Evolutionary conservation across 139 green algal genomes (phyloP).

Genomic region (Closterium sp.): DNA sequence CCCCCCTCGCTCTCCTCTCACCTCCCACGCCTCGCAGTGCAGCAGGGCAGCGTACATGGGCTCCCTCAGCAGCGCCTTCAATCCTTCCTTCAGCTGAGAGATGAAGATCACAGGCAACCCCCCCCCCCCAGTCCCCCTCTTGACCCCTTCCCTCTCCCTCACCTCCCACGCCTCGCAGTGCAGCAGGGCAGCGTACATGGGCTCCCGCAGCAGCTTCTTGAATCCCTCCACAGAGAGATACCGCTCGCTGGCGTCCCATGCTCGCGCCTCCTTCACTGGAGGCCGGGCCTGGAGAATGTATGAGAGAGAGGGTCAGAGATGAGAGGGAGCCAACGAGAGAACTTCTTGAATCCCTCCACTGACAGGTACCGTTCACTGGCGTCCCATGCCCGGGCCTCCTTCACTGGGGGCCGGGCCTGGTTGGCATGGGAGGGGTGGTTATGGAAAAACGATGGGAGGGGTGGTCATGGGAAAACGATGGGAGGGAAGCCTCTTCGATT

Average conservation of each 20-base stretch:
- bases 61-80: neutral
- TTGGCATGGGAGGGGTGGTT: too few relatives aligned
- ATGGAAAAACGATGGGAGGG: too few relatives aligned
- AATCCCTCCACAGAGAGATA: neutral
- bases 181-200: neutral
- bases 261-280: neutral
- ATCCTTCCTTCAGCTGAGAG: neutral
- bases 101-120: too few relatives aligned
- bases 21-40: too few relatives aligned
- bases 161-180: neutral
- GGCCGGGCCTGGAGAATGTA: conserved; percentile 9
- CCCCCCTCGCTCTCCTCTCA: too few relatives aligned
- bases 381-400: neutral
- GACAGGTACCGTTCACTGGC: neutral
- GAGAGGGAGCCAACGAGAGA: too few relatives aligned
- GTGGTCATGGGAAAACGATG: too few relatives aligned
- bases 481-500: too few relatives aligned
- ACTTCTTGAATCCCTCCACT: too few relatives aligned
- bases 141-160: neutral
- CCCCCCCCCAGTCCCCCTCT: too few relatives aligned
- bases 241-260: conserved; percentile 1
- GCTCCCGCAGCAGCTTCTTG: neutral
- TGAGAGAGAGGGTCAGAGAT: too few relatives aligned
- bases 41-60: too few relatives aligned
- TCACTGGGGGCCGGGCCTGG: neutral